These are phyloP conservation scores for Monosporozyma siamensis DNA, from an alignment of 805 yeast genomes.

Conservation along the genomic window DNA sequence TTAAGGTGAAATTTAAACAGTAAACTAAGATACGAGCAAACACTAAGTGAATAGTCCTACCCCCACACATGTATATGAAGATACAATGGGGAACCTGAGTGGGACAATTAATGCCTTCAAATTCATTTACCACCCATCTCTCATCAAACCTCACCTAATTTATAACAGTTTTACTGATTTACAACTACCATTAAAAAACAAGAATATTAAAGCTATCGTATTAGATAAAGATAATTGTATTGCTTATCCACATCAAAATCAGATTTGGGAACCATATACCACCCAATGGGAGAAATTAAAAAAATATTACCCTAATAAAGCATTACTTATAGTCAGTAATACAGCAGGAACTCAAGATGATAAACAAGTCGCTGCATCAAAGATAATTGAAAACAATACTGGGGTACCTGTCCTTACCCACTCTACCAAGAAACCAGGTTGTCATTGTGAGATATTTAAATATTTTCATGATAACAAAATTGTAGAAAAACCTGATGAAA, in stretches of 20 bases:
- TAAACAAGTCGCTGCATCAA: conserved; percentile 47
- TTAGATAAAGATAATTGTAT: conserved; percentile 94
- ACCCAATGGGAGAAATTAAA: conserved; percentile 48
- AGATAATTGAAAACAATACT: conserved; percentile 47
- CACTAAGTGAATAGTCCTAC: too few relatives aligned
- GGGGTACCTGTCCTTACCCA: conserved; percentile 68
- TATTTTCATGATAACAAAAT: conserved; percentile 45
- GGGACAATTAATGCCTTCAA: conserved; percentile 59
- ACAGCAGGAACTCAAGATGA: conserved; percentile 90
- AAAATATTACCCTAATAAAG: conserved; percentile 50
- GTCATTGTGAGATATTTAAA: conserved; percentile 55
- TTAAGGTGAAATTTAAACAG: too few relatives aligned
- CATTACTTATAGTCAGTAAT: conserved; percentile 72
- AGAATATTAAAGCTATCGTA: conserved; percentile 68
- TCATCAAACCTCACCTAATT: conserved; percentile 56
- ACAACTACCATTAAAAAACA: conserved; percentile 40
- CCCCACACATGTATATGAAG: too few relatives aligned
- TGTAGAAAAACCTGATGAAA: conserved; percentile 43
- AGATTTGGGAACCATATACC: conserved; percentile 67
- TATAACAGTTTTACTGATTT: conserved; percentile 51
- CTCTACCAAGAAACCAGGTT: conserved; percentile 73
- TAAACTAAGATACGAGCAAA: too few relatives aligned
- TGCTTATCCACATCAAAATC: conserved; percentile 71
- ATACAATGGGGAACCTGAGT: conserved; percentile 52
- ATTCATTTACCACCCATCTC: conserved; percentile 36